Base-by-base conservation (phyloP, 192 early-diverging fungal genomes). In the Phlyctochytrium arcticum region DNA sequence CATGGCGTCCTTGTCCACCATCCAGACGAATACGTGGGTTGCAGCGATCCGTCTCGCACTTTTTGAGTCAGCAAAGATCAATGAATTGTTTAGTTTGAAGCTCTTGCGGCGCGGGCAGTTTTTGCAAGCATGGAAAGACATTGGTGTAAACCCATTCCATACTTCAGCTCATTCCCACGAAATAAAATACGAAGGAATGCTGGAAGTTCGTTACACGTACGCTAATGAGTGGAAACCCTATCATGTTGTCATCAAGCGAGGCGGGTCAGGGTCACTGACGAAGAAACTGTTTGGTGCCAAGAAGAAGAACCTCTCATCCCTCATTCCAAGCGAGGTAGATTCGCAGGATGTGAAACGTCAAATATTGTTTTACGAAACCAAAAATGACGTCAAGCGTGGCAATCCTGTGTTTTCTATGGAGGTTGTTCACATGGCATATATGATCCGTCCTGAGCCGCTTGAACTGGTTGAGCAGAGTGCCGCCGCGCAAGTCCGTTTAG, bases 1-100 rank as follows among this genome's bases (percentile, higher is more conserved):
- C 15, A 51, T 80, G 32, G 77, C 77, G 5, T 44, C 57, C 30
- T 47, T 42, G 29, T 79, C 78, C 19, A 27, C 73, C 19, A 73
- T 75, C 32, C 70, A 70, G 39, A 24, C 32, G 27, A 80, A 80
- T 47, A 62, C 58, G 19, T 80, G 75, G 75, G 65, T 80, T 2
- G 64, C 70, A 3, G 71, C 78, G 21, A 71, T 80, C n/a, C 71
- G 78, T 8, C 68, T 80, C 9, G 57, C 68, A 7, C 37, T 55
- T 5, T 80, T 72, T 64, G 78, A 80, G 48, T n/a, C 54, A 15
- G 32, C 50, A 5, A 67, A 60, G 24, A 29, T 80, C 30, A 75
- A 71, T 61, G 54, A 72, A 26, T 34, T 70, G n/a, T 80, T 65
- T 46, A 73, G 77, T 3, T 54, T 66, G 31, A 49, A 57, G 34